Evolutionary conservation across 257 asterid genomes (phyloP).

Genomic region (Perilla frutescens): DNA sequence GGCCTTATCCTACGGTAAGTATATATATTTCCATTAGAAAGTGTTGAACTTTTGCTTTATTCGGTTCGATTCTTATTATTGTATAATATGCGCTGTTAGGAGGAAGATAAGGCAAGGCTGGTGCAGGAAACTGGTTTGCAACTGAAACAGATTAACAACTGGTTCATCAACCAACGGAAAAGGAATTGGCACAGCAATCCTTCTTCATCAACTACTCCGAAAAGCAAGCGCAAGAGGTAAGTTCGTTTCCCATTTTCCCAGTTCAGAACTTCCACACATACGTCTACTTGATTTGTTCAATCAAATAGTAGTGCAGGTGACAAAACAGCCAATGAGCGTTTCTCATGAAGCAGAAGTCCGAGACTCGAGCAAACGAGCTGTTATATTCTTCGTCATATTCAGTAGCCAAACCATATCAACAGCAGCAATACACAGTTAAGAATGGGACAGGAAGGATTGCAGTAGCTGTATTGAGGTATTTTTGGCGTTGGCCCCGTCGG

Average conservation of each 20-base stretch:
- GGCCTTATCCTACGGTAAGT: constrained; percentile 88
- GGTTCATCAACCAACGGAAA: constrained; percentile 97
- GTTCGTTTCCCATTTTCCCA: background rate
- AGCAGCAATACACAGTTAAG: constrained; percentile 2
- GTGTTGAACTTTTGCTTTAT: background rate
- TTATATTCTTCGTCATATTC: constrained; percentile 8
- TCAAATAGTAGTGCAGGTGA: constrained; percentile 61
- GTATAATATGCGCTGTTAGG: constrained; percentile 45
- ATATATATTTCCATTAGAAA: background rate
- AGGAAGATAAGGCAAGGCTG: constrained; percentile 88
- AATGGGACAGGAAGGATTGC: constrained; percentile 22
- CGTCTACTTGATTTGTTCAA: constrained; percentile 31
- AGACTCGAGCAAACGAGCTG: constrained; percentile 2
- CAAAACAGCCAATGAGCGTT: constrained; percentile 42
- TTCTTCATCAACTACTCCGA: constrained; percentile 78
- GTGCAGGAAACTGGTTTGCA: constrained; percentile 95
- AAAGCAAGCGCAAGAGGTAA: constrained; percentile 92
- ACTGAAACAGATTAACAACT: constrained; percentile 85
- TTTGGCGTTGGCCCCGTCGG: constrained; percentile 23
- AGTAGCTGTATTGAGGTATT: constrained; percentile 40
- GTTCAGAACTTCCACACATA: background rate
- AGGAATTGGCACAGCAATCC: constrained; percentile 96
- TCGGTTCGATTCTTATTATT: background rate
- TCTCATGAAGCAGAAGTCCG: constrained; percentile 33
- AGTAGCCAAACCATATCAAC: constrained; percentile 13